phyloP scores from a whole-genome alignment of 805 yeast species.

The Pichia ethanolica region DNA sequence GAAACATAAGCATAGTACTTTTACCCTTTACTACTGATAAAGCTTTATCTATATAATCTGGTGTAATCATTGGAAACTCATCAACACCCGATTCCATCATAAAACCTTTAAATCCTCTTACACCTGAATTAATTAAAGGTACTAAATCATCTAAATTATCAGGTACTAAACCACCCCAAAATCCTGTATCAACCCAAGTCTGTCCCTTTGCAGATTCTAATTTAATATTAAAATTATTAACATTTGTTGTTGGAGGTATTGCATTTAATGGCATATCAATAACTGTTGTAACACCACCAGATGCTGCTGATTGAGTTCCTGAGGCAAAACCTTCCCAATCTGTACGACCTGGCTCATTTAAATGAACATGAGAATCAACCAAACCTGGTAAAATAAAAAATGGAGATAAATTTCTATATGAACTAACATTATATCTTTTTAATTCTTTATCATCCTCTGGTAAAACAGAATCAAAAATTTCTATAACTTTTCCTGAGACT shows the following conservation, averaged over 20 bases:
- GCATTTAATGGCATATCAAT: constrained; percentile 96
- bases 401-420: constrained; percentile 53
- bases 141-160: constrained; percentile 58
- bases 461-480: constrained; percentile 37
- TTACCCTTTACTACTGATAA: constrained; percentile 54
- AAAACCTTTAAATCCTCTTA: constrained; percentile 90
- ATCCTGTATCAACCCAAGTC: constrained; percentile 89
- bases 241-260: constrained; percentile 88
- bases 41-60: constrained; percentile 58
- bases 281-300: constrained; percentile 95
- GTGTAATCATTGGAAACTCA: constrained; percentile 79
- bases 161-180: constrained; percentile 96
- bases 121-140: constrained; percentile 79
- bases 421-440: constrained; percentile 32
- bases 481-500: constrained; percentile 50
- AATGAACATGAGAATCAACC: constrained; percentile 89
- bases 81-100: constrained; percentile 94
- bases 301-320: constrained; percentile 89
- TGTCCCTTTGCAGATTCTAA: constrained; percentile 72
- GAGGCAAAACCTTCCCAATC: constrained; percentile 99
- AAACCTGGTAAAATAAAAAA: constrained; percentile 76
- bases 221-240: constrained; percentile 67
- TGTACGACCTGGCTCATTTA: constrained; percentile 96
- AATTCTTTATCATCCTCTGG: constrained; percentile 34
- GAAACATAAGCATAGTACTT: constrained; percentile 78